Evolutionary conservation across 2,329 filamentous ascomycete species (phyloP).

Genomic region (Aspergillus niger): DNA sequence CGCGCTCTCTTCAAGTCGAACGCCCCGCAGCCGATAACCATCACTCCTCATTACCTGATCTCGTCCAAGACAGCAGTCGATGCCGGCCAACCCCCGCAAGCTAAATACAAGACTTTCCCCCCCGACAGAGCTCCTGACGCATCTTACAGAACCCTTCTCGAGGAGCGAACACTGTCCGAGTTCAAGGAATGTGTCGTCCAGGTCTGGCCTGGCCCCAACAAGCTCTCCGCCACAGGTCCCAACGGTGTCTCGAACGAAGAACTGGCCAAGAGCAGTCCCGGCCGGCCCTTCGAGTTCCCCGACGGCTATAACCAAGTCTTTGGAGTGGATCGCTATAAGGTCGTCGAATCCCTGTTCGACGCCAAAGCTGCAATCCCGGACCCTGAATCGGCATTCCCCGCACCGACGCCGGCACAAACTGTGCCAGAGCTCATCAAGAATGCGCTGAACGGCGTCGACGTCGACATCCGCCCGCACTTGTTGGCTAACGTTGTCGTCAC

Average conservation of each 20-base stretch:
- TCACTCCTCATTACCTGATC: conserved; percentile 85
- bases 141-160: conserved; percentile 80
- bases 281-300: conserved; percentile 93
- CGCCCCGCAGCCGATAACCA: conserved; percentile 67
- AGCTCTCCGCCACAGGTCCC: conserved; percentile 56
- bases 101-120: conserved; percentile 70
- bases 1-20: conserved; percentile 74
- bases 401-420: conserved; percentile 71
- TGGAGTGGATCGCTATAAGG: conserved; percentile 80
- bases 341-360: conserved; percentile 89
- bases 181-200: conserved; percentile 98
- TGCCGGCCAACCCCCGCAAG: conserved; percentile 76
- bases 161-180: conserved; percentile 89
- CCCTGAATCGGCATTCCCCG: conserved; percentile 47
- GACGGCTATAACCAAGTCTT: conserved; percentile 97
- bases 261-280: conserved; percentile 68
- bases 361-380: conserved; percentile 69
- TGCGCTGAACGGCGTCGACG: conserved; percentile 77
- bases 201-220: conserved; percentile 80
- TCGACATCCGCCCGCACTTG: conserved; percentile 80
- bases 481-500: conserved; percentile 91
- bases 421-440: conserved; percentile 80
- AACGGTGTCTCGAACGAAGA: conserved; percentile 71
- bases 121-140: conserved; percentile 58
- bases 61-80: conserved; percentile 87